A percentile compares a stretch with the other conserved stretches of the same genome.
Conservation (phyloP, 345 rosid genomes). For the Hibiscus mutabilis region DNA sequence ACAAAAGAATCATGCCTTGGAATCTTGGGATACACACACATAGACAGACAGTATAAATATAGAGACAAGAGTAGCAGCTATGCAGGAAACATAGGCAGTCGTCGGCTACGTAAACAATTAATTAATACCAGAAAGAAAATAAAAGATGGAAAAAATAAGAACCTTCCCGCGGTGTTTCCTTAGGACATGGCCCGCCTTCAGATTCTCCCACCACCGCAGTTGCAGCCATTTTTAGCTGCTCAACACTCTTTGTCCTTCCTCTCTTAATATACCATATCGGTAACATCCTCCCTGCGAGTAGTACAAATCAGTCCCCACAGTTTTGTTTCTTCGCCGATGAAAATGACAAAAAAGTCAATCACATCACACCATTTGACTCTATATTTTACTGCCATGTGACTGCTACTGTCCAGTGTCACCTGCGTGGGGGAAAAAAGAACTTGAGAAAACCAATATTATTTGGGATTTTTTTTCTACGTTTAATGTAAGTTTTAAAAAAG, state of each 20-base stretch:
- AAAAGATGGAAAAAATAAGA: background rate
- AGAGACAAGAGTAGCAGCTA: background rate
- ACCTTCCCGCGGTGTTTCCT: constrained; percentile 3
- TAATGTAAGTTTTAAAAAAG: no score
- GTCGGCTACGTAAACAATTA: background rate
- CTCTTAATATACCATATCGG: background rate
- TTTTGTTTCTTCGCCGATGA: background rate
- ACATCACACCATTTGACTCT: background rate
- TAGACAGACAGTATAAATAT: background rate
- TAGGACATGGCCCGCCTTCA: background rate
- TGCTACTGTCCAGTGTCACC: background rate
- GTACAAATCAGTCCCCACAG: background rate
- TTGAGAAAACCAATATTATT: background rate
- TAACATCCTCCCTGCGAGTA: background rate
- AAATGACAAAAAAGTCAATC: constrained; percentile 4
- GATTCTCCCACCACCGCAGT: constrained; percentile 6
- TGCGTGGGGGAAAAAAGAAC: background rate
- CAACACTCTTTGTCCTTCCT: background rate
- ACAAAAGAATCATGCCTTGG: background rate
- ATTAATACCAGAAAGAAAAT: background rate
- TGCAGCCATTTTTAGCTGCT: background rate
- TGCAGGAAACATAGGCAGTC: background rate
- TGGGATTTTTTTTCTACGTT: no score
- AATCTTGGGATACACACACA: background rate
- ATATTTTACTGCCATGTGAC: background rate